Evolutionary conservation across 2,329 filamentous ascomycete genomes (phyloP).

Genomic region (Fusarium luffae): DNA sequence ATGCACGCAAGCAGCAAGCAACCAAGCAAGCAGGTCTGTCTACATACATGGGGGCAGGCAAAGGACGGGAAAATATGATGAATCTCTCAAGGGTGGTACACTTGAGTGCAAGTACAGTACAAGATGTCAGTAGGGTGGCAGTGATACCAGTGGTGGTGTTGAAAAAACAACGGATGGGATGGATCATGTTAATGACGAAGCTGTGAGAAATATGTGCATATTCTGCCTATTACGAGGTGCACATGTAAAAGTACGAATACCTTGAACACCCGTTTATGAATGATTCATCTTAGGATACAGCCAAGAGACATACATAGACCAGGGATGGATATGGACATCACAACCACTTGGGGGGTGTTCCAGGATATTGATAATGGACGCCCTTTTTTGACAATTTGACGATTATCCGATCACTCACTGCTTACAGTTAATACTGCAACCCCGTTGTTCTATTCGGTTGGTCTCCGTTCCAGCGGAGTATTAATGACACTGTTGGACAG

Average conservation of each 20-base stretch:
- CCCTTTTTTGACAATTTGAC: conserved; percentile 31
- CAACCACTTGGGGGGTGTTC: conserved; percentile 10
- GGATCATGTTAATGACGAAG: conserved; percentile 19
- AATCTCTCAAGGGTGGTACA: conserved; percentile 20
- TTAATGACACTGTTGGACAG: background rate
- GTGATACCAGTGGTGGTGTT: conserved; percentile 11
- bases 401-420: conserved; percentile 21
- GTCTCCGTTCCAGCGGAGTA: conserved; percentile 6
- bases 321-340: conserved; percentile 21
- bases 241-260: conserved; percentile 2
- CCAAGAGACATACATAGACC: conserved; percentile 11
- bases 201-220: background rate
- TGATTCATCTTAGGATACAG: background rate
- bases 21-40: background rate
- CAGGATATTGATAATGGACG: conserved; percentile 27
- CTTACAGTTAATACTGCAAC: conserved; percentile 12
- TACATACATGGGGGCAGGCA: conserved; percentile 32
- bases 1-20: background rate
- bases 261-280: background rate
- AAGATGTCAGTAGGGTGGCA: background rate
- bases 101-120: background rate
- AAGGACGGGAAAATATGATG: conserved; percentile 25
- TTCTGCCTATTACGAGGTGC: conserved; percentile 18
- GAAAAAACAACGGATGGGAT: conserved; percentile 9
- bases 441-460: background rate